Base-by-base conservation (phyloP, 306 rosid genomes). In the Acmispon strigosus region DNA sequence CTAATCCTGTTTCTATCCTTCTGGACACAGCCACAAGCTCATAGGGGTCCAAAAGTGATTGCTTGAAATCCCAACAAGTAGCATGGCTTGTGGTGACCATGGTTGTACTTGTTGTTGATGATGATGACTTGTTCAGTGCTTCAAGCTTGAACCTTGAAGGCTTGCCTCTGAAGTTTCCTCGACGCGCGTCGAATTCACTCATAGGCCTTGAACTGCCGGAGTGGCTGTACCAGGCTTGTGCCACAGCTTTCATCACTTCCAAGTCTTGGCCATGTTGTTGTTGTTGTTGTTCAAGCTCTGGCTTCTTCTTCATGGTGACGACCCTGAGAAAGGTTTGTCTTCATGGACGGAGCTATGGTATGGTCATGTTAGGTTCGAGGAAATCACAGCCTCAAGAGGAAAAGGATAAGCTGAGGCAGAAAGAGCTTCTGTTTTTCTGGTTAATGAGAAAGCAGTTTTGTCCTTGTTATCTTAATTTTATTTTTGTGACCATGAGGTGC, bases 11-110 rank as follows among this genome's bases (percentile, higher is more conserved):
- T 64, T 95, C 97, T 49, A 95, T 79, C 83, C 86, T 89, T 66
- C 81, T 82, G 14, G 92, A 91, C 32, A 91, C 79, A 1, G 96
- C 62, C 48, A 95, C 96, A 48, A 91, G 86, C 83, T 95, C 99
- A 79, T 89, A 95, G 8, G 96, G 86, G 47, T 95, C 96, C 89
- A 96, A 91, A 27, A 91, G 92, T 8, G 97, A 95, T 14, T 91
- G 87, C 32, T 76, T 67, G 71, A 95, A 91, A 45, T 95, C 89
- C 97, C 99, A 85, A 41, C 34, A 45, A 75, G 39, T 37, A 44
- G 72, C 62, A 45, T 32, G 6, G 22, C 19, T 27, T 45, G 63
- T 64, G n/a, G 24, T 20, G 37, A 32, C 37, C 37, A 32, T 5
- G 7, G 42, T 50, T 14, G 57, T 27, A 2, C 3, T 51, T 51